These are phyloP conservation scores for Nakataea oryzae DNA, from an alignment of 2,329 filamentous ascomycete species.

Conservation along the genomic window DNA sequence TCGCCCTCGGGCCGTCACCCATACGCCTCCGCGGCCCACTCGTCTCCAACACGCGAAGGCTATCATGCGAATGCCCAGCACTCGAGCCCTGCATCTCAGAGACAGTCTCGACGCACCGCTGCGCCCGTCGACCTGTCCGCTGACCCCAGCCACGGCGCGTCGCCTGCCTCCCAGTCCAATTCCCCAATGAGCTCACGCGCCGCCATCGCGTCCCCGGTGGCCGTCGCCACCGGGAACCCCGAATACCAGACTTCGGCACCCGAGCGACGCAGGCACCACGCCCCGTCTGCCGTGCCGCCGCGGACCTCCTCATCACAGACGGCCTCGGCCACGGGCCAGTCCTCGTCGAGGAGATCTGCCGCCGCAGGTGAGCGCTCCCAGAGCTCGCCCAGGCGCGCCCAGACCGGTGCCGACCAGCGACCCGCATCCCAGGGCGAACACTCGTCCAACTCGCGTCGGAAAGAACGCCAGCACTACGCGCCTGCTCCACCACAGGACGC, in stretches of 20 bases:
- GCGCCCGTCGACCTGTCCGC: constrained; percentile 30
- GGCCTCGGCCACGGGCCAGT: constrained; percentile 17
- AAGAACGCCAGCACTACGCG: constrained; percentile 18
- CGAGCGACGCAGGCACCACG: constrained; percentile 47
- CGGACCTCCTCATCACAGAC: constrained; percentile 64
- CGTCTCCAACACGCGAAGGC: constrained; percentile 42
- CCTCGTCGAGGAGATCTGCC: constrained; percentile 31
- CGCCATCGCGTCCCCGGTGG: constrained; percentile 29
- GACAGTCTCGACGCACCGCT: constrained; percentile 42
- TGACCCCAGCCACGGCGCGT: constrained; percentile 5
- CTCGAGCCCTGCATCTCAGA: constrained; percentile 41
- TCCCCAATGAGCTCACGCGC: constrained; percentile 37
- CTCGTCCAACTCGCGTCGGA: constrained; percentile 25
- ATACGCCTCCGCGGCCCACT: constrained; percentile 39
- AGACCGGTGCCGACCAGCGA: constrained; percentile 1
- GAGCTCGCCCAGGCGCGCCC: constrained; percentile 29
- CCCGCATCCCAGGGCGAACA: constrained; percentile 17
- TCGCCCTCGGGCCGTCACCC: constrained; percentile 35
- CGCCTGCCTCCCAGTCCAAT: constrained; percentile 18
- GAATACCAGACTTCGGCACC: constrained; percentile 33
- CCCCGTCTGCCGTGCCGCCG: constrained; percentile 65
- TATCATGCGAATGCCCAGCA: constrained; percentile 44
- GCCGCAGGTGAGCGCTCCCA: constrained; percentile 33
- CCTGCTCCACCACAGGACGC: constrained; percentile 22
- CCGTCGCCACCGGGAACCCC: constrained; percentile 23